phyloP scores from a whole-genome alignment of 2,329 filamentous ascomycete species.

The Neonectria coccinea region DNA sequence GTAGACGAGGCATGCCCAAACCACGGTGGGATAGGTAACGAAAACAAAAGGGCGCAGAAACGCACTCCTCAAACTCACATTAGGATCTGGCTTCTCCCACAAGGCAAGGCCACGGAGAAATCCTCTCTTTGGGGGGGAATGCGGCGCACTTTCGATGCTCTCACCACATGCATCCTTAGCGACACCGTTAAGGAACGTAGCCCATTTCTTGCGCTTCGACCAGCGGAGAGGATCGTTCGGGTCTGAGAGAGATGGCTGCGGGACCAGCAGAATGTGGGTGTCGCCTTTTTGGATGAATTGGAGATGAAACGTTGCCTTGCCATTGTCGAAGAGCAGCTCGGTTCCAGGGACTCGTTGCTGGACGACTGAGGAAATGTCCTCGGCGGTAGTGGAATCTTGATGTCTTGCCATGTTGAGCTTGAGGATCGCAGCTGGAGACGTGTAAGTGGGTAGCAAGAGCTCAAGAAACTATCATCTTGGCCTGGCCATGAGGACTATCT shows the following conservation, averaged over 20 bases:
- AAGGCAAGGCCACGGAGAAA: no score
- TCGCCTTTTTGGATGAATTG: slow-evolving; percentile 17
- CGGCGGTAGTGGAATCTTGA: no score
- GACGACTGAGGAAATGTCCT: no score
- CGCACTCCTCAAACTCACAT: no score
- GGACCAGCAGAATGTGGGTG: slow-evolving; percentile 18
- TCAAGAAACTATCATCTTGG: background rate
- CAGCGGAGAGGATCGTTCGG: slow-evolving; percentile 24
- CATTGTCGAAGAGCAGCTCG: background rate
- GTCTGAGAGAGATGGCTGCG: slow-evolving; percentile 16
- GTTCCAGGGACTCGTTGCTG: no score
- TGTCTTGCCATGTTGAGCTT: slow-evolving; percentile 3
- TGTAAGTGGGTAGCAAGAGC: background rate
- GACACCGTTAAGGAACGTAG: slow-evolving; percentile 14
- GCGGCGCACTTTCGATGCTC: no score
- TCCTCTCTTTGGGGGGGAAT: no score
- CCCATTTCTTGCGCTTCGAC: slow-evolving; percentile 20
- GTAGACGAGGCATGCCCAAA: no score
- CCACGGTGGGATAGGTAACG: no score
- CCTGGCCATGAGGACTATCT: slow-evolving; percentile 4
- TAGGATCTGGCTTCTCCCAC: no score
- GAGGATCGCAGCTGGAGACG: background rate
- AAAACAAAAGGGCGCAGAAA: no score
- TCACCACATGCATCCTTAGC: no score
- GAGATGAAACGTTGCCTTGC: background rate